Evolutionary conservation across 2,329 filamentous ascomycete genomes (phyloP).

Genomic region (Pseudogymnoascus sp.): DNA sequence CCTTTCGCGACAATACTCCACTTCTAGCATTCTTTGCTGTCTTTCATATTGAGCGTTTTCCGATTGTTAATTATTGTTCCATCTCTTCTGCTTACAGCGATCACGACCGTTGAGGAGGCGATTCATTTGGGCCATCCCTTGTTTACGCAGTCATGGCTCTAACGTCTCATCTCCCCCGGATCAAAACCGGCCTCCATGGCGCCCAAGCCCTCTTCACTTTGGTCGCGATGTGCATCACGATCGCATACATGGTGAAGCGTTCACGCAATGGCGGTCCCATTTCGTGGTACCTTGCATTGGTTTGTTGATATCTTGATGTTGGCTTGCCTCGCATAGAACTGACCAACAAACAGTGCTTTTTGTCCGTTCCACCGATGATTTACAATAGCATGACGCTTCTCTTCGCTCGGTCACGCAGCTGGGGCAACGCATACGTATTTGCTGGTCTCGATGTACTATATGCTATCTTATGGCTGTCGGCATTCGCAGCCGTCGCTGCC

Average conservation of each 20-base stretch:
- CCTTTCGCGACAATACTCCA: not conserved
- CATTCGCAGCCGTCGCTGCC: constrained; percentile 57
- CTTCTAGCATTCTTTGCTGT: not conserved
- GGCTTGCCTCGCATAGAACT: not conserved
- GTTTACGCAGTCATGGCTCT: constrained; percentile 1
- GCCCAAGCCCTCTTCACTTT: constrained; percentile 48
- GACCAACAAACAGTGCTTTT: constrained; percentile 47
- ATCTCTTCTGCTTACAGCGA: not conserved
- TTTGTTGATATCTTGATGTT: constrained; percentile 32
- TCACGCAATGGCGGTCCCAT: constrained; percentile 46
- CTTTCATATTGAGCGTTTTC: not conserved
- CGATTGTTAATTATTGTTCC: not conserved
- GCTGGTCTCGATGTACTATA: constrained; percentile 50
- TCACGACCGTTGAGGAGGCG: not conserved
- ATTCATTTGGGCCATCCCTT: constrained; percentile 2
- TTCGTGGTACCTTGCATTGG: constrained; percentile 58
- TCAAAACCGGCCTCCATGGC: constrained; percentile 51
- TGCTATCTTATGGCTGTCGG: constrained; percentile 58
- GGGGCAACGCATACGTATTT: constrained; percentile 58
- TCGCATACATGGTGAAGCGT: constrained; percentile 47
- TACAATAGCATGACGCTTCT: constrained; percentile 59
- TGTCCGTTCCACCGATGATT: constrained; percentile 56
- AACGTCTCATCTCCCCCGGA: constrained; percentile 9
- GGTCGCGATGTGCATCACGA: constrained; percentile 52
- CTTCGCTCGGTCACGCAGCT: constrained; percentile 52